Base-by-base conservation (phyloP, 768 basidiomycete species). In the Paxillus rubicundulus region DNA sequence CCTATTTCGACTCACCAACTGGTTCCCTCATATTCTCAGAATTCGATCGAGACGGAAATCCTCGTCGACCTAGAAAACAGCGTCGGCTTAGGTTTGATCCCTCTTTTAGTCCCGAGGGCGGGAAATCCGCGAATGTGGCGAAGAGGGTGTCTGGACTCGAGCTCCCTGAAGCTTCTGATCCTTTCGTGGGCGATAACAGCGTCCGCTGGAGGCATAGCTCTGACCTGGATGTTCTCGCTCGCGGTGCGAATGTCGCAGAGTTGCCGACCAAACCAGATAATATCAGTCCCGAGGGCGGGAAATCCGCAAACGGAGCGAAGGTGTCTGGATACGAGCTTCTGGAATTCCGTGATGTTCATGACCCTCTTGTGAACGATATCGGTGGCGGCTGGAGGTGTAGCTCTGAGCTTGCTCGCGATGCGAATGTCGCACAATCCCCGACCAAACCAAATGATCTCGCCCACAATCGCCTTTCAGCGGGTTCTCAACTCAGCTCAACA, bases 1-100 rank as follows among this genome's bases (percentile, higher is more conserved):
- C 61, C 3, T 67, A 67, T 32, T 66, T 57, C 20, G 61, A 70
- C 42, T 67, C 62, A 5, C 61, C 65, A 1, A 69, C 53, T 14
- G 54, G 58, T 2, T 70, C 58, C 24, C 41, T 68, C 45, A 47
- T 68, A 24, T 64, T 58, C 49, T 61, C 66, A 21, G 67, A 53
- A 27, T 67, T 67, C 52, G 66, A 66, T 42, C 67, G 67, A 34
- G 58, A 65, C 14, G 67, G 69, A 4, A 33, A 69, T 20, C 69
- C 69, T 32, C 59, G 58, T 17, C 65, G 67, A 13, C 67, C 67
- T 13, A 64, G 42, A 50, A 69, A 69, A 43, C 59, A 40, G 33
- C 63, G 58, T 18, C 69, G 53, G 45, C 61, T 70, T 37, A 61
- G 63, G 12, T 67, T 61, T 30, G 50, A 60, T 30, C 64, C 56